Percentiles rank a stretch among this genome's conserved stretches.
These are phyloP conservation scores for Rhizoclosmatium sp. DNA, from an alignment of 192 early-diverging fungal species.

Conservation along the genomic window DNA sequence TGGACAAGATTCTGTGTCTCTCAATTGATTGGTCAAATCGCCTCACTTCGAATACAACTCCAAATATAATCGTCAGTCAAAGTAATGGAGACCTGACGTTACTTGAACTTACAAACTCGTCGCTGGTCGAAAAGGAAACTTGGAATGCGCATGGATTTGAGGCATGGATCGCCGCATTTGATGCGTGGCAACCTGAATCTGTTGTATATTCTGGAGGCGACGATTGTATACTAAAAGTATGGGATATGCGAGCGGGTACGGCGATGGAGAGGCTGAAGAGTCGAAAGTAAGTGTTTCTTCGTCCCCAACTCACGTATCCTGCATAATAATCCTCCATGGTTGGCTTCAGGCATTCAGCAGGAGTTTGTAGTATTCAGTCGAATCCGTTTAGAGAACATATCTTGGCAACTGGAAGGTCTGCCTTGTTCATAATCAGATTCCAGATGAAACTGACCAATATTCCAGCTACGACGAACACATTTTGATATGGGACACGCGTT, in stretches of 20 bases:
- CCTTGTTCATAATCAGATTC: background rate
- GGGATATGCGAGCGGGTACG: slow-evolving; percentile 77
- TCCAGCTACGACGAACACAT: slow-evolving; percentile 90
- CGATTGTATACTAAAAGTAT: slow-evolving; percentile 85
- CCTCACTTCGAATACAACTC: background rate
- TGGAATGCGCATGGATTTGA: slow-evolving; percentile 91
- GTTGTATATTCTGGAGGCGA: slow-evolving; percentile 87
- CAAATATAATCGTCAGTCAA: slow-evolving; percentile 70
- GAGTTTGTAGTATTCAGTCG: slow-evolving; percentile 90
- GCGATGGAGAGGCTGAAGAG: slow-evolving; percentile 67
- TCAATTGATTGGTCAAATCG: slow-evolving; percentile 92
- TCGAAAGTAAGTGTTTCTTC: slow-evolving; percentile 53
- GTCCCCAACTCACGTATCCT: background rate
- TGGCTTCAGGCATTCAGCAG: slow-evolving; percentile 75
- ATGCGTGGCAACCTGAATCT: slow-evolving; percentile 74
- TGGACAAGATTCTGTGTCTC: slow-evolving; percentile 72
- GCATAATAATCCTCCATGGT: background rate
- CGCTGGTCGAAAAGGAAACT: slow-evolving; percentile 46
- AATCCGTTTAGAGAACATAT: slow-evolving; percentile 79
- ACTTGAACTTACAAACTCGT: slow-evolving; percentile 35
- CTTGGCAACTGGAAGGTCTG: slow-evolving; percentile 84
- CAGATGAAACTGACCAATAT: background rate
- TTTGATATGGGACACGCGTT: slow-evolving; percentile 89
- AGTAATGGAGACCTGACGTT: slow-evolving; percentile 78
- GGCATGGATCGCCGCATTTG: slow-evolving; percentile 93